Evolutionary conservation across 139 green algal genomes (phyloP).

Genomic region (Coccomyxa sp.): DNA sequence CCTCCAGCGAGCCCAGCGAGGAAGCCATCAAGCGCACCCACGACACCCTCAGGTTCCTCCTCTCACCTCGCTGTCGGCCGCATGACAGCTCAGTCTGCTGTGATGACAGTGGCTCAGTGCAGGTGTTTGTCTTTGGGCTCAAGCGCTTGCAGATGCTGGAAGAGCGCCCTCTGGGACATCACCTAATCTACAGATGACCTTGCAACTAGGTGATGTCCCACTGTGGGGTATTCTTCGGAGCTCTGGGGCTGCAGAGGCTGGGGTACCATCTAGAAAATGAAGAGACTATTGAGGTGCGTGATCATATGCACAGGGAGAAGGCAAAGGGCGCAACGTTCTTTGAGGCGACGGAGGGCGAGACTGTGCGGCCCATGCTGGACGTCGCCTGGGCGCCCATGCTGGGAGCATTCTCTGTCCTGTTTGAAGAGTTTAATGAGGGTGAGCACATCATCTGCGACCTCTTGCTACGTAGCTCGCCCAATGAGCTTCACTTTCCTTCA

Average conservation of each 20-base stretch:
- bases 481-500: too few species aligned
- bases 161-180: not conserved
- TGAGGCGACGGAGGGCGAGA: slow-evolving; percentile 61
- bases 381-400: slow-evolving; percentile 91
- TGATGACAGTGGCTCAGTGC: too few species aligned
- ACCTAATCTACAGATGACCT: too few species aligned
- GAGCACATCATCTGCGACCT: not conserved
- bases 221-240: too few species aligned
- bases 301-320: slow-evolving; percentile 66
- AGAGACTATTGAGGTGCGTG: too few species aligned
- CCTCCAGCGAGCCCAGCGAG: slow-evolving; percentile 63
- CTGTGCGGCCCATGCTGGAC: slow-evolving; percentile 90
- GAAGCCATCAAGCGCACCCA: slow-evolving; percentile 66
- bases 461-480: too few species aligned
- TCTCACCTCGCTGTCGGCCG: too few species aligned
- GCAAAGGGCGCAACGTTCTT: slow-evolving; percentile 77
- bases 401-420: slow-evolving; percentile 82
- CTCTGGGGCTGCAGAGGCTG: too few species aligned
- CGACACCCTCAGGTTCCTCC: slow-evolving; percentile 46
- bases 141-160: not conserved
- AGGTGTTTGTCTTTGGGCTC: not conserved
- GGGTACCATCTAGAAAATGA: too few species aligned
- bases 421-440: slow-evolving; percentile 61
- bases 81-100: too few species aligned
- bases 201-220: too few species aligned